Conservation (phyloP, 495 filamentous ascomycete species). For the Gamarada debralockiae region DNA sequence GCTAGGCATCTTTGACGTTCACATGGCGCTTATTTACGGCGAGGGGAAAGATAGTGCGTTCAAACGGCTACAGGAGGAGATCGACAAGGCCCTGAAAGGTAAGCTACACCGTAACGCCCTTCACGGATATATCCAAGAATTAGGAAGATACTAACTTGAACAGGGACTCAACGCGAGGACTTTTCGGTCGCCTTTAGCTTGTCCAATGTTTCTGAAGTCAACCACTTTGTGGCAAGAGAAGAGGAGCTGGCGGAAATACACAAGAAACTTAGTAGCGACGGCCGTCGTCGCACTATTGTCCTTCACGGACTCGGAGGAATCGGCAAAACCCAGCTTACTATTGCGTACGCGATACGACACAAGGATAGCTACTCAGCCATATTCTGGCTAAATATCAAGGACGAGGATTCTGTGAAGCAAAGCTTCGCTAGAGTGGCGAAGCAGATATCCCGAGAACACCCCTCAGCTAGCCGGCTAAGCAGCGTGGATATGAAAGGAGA, state of each 20-base stretch:
- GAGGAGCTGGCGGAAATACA: constrained; percentile 26
- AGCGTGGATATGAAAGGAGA: constrained; percentile 10
- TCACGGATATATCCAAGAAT: background rate
- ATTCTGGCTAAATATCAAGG: constrained; percentile 23
- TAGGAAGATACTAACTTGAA: constrained; percentile 15
- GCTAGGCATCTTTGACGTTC: background rate
- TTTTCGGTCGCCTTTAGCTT: constrained; percentile 19
- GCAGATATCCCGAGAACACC: constrained; percentile 28
- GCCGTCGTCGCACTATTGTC: constrained; percentile 23
- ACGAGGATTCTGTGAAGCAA: constrained; percentile 31
- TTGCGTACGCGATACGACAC: constrained; percentile 19
- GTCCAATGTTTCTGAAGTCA: constrained; percentile 5
- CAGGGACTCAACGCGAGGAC: constrained; percentile 15
- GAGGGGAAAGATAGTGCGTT: background rate
- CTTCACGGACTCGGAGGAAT: constrained; percentile 20
- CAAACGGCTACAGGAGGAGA: constrained; percentile 7
- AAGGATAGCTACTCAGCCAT: constrained; percentile 20
- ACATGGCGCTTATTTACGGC: background rate
- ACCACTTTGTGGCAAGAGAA: constrained; percentile 20
- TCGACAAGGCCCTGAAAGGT: constrained; percentile 19
- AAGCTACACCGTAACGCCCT: constrained; percentile 4
- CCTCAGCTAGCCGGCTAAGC: constrained; percentile 15
- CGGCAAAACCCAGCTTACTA: constrained; percentile 27
- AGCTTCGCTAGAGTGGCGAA: constrained; percentile 27
- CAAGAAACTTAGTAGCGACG: constrained; percentile 20